phyloP scores from a whole-genome alignment of 108 stramenopile genomes.

The Cyclotella distinguenda region DNA sequence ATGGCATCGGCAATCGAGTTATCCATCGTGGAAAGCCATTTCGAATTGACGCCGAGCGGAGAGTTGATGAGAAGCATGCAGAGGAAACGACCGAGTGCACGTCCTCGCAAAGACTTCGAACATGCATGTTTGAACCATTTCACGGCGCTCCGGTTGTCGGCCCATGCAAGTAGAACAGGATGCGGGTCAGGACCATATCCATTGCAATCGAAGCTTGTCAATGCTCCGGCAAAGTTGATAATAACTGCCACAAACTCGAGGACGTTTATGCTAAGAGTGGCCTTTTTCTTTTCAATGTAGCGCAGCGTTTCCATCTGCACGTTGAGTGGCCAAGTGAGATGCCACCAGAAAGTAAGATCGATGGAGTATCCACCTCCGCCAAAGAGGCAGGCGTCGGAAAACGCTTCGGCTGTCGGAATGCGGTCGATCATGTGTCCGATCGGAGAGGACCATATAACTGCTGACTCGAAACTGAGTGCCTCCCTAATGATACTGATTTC shows the following conservation, averaged over 20 bases:
- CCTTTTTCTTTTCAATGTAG: neutral
- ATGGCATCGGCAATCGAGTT: neutral
- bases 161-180: neutral
- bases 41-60: neutral
- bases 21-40: neutral
- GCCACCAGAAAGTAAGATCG: neutral
- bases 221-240: neutral
- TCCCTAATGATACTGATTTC: too few relatives aligned
- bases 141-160: neutral
- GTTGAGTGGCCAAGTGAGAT: neutral
- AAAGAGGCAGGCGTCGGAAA: neutral
- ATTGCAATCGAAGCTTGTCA: neutral
- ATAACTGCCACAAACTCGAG: slow-evolving; percentile 1
- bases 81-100: neutral
- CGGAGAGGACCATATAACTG: neutral
- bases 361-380: neutral
- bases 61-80: neutral
- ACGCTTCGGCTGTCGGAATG: neutral
- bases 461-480: too few relatives aligned
- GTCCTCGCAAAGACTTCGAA: neutral
- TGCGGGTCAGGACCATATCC: neutral
- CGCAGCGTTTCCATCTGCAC: neutral
- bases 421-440: neutral
- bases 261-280: slow-evolving; percentile 1
- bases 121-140: neutral